Conservation (phyloP, 2,329 filamentous ascomycete species). For the Metarhizium brunneum region DNA sequence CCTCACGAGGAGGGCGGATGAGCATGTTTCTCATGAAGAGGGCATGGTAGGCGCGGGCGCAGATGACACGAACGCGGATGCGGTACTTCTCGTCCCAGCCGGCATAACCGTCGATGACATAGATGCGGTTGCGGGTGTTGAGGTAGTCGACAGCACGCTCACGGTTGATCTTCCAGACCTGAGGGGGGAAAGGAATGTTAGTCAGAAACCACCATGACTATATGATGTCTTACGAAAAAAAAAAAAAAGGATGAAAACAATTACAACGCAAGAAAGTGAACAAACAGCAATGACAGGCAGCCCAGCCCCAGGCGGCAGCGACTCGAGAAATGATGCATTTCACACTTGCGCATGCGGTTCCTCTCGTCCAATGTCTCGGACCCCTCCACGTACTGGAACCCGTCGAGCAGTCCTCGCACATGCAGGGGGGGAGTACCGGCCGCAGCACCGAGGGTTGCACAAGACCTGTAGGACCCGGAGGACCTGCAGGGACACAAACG, state of each 20-base stretch:
- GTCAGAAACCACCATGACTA: conserved; percentile 9
- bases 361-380: background rate
- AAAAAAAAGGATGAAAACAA: background rate
- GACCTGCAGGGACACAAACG: background rate
- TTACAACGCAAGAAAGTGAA: background rate
- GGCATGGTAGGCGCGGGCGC: conserved; percentile 97
- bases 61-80: conserved; percentile 95
- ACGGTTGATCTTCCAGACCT: conserved; percentile 99
- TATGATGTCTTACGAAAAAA: too few relatives aligned
- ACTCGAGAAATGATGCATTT: background rate
- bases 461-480: background rate
- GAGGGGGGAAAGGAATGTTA: conserved; percentile 2
- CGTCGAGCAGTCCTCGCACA: background rate
- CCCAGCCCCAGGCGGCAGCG: too few relatives aligned
- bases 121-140: conserved; percentile 97
- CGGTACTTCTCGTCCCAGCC: conserved; percentile 99
- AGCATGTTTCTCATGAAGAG: conserved; percentile 99
- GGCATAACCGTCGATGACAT: conserved; percentile 93
- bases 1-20: conserved; percentile 82
- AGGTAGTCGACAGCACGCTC: conserved; percentile 98
- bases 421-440: background rate
- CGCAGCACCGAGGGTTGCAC: background rate
- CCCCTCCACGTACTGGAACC: too few relatives aligned
- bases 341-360: background rate
- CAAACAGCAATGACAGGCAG: background rate